A percentile compares a stretch with the other conserved stretches of the same genome.
phyloP scores from a whole-genome alignment of 2,329 filamentous ascomycete genomes.

The Exophiala bonariae region DNA sequence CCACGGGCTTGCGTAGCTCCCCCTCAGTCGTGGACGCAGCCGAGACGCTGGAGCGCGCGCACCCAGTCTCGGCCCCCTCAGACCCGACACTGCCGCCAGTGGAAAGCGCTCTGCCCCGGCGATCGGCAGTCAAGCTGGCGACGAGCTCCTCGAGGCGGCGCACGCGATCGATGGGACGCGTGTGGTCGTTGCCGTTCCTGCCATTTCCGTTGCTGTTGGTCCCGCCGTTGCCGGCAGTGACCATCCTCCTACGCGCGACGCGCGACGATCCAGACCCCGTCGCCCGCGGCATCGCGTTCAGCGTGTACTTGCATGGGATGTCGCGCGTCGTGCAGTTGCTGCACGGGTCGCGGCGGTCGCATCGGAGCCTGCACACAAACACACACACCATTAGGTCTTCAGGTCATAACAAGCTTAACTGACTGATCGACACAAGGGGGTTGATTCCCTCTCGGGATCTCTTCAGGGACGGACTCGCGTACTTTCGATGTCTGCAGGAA shows the following conservation, averaged over 20 bases:
- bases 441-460: neutral
- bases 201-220: too few species aligned
- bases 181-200: too few species aligned
- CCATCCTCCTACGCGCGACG: neutral
- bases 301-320: neutral
- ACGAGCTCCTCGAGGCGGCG: neutral
- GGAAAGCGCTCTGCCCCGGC: neutral
- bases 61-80: neutral
- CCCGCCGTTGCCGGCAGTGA: too few species aligned
- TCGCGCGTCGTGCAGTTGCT: constrained; percentile 1
- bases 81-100: neutral
- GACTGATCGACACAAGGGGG: too few species aligned
- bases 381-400: too few species aligned
- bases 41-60: neutral
- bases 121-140: too few species aligned
- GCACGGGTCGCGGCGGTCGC: constrained; percentile 3
- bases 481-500: constrained; percentile 2
- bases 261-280: neutral
- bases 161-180: neutral
- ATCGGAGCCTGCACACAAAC: neutral
- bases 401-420: too few species aligned
- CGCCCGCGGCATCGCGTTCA: neutral
- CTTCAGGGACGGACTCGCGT: too few species aligned
- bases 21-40: neutral
- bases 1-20: too few species aligned